Evolutionary conservation across 1,139 yeast species (phyloP), one percentile per base, ranked within the genome.

Genomic region (Diutina siamensis): DNA sequence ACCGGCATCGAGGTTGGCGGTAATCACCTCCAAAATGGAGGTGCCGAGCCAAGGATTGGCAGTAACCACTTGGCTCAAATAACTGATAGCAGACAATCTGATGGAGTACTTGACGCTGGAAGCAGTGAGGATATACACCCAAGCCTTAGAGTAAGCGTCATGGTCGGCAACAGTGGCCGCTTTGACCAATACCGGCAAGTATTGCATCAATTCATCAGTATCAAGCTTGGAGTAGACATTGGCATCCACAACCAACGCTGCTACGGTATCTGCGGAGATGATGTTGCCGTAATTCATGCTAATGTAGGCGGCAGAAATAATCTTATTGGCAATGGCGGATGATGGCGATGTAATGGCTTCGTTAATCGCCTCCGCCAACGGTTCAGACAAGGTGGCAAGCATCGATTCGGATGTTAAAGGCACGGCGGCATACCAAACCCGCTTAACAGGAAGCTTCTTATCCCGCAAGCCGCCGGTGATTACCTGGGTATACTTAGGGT

Each of bases 391-490:
- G 1, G 51, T 51, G 2, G 57, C 48, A 4, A 53, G 44, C 3
- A 59, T 54, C 9, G 50, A 45, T n/a, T 27, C 27, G 2, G 28
- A 13, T 20, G 33, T 32, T 3, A 21, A 10, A 2, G 20, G 15
- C 1, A 44, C 22, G 15, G 44, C 44, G 18, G 35, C 45, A 15
- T 74, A 71, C 97, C 97, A 92, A 21, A 78, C 64, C 54, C 76
- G 78, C 52, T 82, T 75, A 35, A 85, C 60, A 34, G 73, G 74
- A 10, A 72, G 62, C 52, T 84, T 84, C 53, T 83, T 73, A 34
- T 85, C 92, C 13, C 63, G 57, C 15, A 88, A 64, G 0, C 96
- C 97, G 22, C 66, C 61, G 19, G 62, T 59, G 33, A 84, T 59
- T 15, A 69, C 67, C 12, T 64, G 64, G 18, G 25, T 25, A 25